phyloP scores from a whole-genome alignment of 495 filamentous ascomycete species.

The Parathielavia appendiculata region DNA sequence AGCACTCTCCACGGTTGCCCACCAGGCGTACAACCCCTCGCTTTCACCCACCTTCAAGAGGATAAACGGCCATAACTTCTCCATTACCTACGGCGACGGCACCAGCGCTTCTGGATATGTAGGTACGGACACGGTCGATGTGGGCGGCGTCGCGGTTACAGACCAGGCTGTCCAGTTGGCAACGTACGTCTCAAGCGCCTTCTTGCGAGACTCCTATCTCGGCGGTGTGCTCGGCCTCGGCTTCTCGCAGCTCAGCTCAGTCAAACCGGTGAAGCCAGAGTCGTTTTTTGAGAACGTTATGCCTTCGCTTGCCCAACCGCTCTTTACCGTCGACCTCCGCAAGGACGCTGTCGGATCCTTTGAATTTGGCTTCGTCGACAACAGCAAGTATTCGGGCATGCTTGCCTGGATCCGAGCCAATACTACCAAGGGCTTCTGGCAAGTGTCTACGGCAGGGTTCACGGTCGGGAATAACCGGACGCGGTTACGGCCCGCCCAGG shows the following conservation, averaged over 20 bases:
- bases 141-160: slow-evolving; percentile 64
- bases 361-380: slow-evolving; percentile 71
- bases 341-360: slow-evolving; percentile 59
- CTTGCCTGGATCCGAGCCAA: slow-evolving; percentile 63
- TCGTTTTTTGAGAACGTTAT: slow-evolving; percentile 81
- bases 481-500: slow-evolving; percentile 41
- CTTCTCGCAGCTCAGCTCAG: slow-evolving; percentile 69
- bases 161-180: slow-evolving; percentile 70
- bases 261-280: slow-evolving; percentile 59
- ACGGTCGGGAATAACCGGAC: slow-evolving; percentile 43
- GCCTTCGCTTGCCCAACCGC: slow-evolving; percentile 54
- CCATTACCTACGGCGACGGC: slow-evolving; percentile 71
- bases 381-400: slow-evolving; percentile 56
- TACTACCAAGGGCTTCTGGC: slow-evolving; percentile 65
- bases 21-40: slow-evolving; percentile 57
- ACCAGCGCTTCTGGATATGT: slow-evolving; percentile 61
- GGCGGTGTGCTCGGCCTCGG: slow-evolving; percentile 77
- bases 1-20: slow-evolving; percentile 39
- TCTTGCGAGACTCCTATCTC: slow-evolving; percentile 54
- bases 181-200: slow-evolving; percentile 55
- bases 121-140: slow-evolving; percentile 65
- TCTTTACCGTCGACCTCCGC: slow-evolving; percentile 70
- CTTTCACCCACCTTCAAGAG: slow-evolving; percentile 52
- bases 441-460: slow-evolving; percentile 58
- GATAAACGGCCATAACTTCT: slow-evolving; percentile 47